These are phyloP conservation scores for Didymella glomerata DNA, from an alignment of 2,329 filamentous ascomycete species.

Conservation along the genomic window DNA sequence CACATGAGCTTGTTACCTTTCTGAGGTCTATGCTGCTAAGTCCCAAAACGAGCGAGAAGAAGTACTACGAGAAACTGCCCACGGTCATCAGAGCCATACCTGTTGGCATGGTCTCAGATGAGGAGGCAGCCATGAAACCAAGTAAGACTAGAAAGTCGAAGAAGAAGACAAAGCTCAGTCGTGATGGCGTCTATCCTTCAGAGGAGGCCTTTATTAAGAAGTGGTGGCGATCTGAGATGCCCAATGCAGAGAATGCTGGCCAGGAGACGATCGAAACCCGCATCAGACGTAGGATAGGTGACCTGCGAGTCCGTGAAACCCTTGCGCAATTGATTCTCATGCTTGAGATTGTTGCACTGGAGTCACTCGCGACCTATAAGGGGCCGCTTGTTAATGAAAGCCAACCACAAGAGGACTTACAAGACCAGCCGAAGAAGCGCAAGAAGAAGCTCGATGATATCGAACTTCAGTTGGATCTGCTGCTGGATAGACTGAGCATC, in stretches of 20 bases:
- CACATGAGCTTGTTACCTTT: slow-evolving; percentile 71
- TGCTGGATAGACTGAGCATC: slow-evolving; percentile 81
- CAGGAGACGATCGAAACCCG: slow-evolving; percentile 57
- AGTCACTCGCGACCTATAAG: slow-evolving; percentile 56
- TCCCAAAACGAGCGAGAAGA: slow-evolving; percentile 76
- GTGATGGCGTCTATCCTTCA: slow-evolving; percentile 71
- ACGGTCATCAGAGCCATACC: slow-evolving; percentile 68
- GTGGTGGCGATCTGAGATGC: slow-evolving; percentile 70
- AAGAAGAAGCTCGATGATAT: slow-evolving; percentile 73
- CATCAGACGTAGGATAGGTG: slow-evolving; percentile 69
- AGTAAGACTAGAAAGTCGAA: slow-evolving; percentile 51
- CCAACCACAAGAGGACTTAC: slow-evolving; percentile 26
- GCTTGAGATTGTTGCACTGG: slow-evolving; percentile 77
- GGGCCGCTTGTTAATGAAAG: slow-evolving; percentile 31
- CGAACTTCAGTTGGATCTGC: slow-evolving; percentile 71
- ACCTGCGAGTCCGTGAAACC: slow-evolving; percentile 77
- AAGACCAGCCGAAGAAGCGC: slow-evolving; percentile 47
- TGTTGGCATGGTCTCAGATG: slow-evolving; percentile 53
- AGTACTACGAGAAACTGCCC: slow-evolving; percentile 76
- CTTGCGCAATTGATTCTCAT: slow-evolving; percentile 83
- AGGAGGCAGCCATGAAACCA: slow-evolving; percentile 49
- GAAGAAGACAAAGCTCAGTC: slow-evolving; percentile 66
- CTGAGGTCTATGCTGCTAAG: slow-evolving; percentile 73
- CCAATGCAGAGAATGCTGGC: slow-evolving; percentile 45
- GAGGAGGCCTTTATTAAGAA: slow-evolving; percentile 71